phyloP scores from a whole-genome alignment of 805 yeast genomes.

The Candida maltosa region DNA sequence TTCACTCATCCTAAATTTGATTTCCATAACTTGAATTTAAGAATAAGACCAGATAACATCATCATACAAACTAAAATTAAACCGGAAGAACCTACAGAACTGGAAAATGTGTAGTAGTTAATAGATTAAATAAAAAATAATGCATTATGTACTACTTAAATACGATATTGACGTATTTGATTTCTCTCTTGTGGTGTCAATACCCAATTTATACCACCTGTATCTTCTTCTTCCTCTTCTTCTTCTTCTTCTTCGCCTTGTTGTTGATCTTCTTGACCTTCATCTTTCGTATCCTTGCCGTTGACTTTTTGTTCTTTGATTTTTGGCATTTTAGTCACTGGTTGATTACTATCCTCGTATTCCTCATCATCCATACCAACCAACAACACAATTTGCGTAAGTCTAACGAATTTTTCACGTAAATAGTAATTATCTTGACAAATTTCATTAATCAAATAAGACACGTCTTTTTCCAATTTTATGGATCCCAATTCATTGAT shows the following conservation, averaged over 20 bases:
- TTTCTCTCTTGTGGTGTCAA: constrained; percentile 73
- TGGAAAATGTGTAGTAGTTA: no score
- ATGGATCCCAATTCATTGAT: constrained; percentile 83
- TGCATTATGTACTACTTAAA: no score
- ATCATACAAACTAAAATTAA: no score
- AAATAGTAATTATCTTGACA: constrained; percentile 70
- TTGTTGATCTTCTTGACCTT: constrained; percentile 26
- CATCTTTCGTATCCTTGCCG: no score
- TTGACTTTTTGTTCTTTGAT: no score
- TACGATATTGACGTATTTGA: constrained; percentile 55
- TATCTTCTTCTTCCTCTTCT: constrained; percentile 22
- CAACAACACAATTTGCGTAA: constrained; percentile 80
- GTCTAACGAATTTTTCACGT: constrained; percentile 73
- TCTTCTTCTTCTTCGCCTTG: constrained; percentile 33
- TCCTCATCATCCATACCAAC: constrained; percentile 75
- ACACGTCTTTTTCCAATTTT: constrained; percentile 77
- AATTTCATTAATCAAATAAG: constrained; percentile 67
- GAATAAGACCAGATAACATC: constrained; percentile 44
- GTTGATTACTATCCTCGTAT: constrained; percentile 33
- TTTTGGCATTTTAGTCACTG: constrained; percentile 5
- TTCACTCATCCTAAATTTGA: constrained; percentile 82
- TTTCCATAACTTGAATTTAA: constrained; percentile 36
- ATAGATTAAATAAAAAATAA: no score
- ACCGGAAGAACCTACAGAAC: no score
- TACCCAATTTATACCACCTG: constrained; percentile 57